Evolutionary conservation across 805 yeast species (phyloP).

Genomic region (Blastobotrys attinorum): DNA sequence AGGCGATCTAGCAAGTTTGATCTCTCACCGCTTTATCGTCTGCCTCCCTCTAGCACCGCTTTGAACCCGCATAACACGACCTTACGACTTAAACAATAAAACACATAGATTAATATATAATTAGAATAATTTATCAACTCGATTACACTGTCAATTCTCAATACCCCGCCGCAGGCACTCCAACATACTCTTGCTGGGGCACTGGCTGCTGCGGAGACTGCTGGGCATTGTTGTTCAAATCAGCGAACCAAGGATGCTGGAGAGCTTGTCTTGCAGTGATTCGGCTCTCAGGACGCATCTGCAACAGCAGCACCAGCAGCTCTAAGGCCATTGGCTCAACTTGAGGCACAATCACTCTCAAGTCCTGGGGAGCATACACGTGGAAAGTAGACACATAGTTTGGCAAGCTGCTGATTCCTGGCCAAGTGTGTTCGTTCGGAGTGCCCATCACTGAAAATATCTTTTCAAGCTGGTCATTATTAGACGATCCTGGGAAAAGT

Average conservation of each 20-base stretch:
- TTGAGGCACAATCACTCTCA: constrained; percentile 58
- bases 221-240: constrained; percentile 35
- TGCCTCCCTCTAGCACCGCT: too few relatives aligned
- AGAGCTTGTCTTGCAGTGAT: constrained; percentile 46
- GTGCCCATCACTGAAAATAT: constrained; percentile 94
- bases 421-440: constrained; percentile 95
- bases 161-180: background rate
- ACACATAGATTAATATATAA: background rate
- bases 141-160: background rate
- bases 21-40: too few relatives aligned
- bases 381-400: constrained; percentile 82
- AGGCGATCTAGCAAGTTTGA: background rate
- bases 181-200: constrained; percentile 1
- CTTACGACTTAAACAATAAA: too few relatives aligned
- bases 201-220: background rate
- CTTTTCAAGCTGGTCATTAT: constrained; percentile 88
- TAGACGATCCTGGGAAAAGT: constrained; percentile 89
- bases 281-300: constrained; percentile 46
- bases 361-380: constrained; percentile 81
- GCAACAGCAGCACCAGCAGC: constrained; percentile 48
- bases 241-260: constrained; percentile 74
- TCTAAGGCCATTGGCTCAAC: constrained; percentile 65
- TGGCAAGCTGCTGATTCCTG: constrained; percentile 86
- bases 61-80: too few relatives aligned
- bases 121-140: background rate